A percentile compares a stretch with the other conserved stretches of the same genome.
Conservation (phyloP, 129 eudicot genomes). For the Helianthus annuus region HanXRQr2.0-SUNRISE NC_035433.2:82044025-82044524, state of each 20-base stretch:
- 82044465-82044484: conserved; percentile 99
- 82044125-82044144: too few relatives aligned
- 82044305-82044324: conserved; percentile 56
- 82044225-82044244: conserved; percentile 82
- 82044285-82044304: not conserved
- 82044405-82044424: conserved; percentile 98
- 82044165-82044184: too few relatives aligned
- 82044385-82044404: conserved; percentile 98
- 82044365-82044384: conserved; percentile 76
- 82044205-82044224: conserved; percentile 83
- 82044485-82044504: conserved; percentile 96
- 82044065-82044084: too few relatives aligned
- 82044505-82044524: conserved; percentile 34
- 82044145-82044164: too few relatives aligned
- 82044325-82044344: too few relatives aligned
- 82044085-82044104: too few relatives aligned
- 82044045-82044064: too few relatives aligned
- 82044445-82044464: not conserved
- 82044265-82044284: not conserved
- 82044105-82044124: too few relatives aligned
- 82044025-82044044: too few relatives aligned
- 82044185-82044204: too few relatives aligned
- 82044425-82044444: not conserved
- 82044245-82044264: not conserved
- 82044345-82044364: conserved; percentile 88